Evolutionary conservation across 2,329 filamentous ascomycete species (phyloP), one percentile per base, ranked within the genome.

Genomic region (Aureobasidium lini): DNA sequence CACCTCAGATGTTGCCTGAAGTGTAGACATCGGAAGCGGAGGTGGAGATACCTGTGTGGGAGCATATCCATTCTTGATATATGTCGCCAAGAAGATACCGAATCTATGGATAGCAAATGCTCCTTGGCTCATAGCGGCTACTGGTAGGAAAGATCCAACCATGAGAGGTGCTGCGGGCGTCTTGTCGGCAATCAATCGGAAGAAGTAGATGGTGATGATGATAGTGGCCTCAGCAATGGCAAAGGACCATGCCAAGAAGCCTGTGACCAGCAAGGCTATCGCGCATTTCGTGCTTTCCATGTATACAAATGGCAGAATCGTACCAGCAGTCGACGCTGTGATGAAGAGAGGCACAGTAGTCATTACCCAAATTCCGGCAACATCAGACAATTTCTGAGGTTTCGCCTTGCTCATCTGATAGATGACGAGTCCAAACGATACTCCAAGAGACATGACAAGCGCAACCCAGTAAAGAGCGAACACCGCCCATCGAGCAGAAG

Each of bases 381-480:
- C 62, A 10, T 66, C 59, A 4, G 32, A 47, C 42, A 67, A 63
- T 29, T 62, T 29, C 40, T 57, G 39, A 39, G 66, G 60, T n/a
- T 61, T 60, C 15, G 23, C 36, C 18, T 47, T 36, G 40, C 46
- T 48, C 42, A 65, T 64, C 48, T 65, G 62, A 11, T 62, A 40
- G 48, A 62, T 65, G 11, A 66, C 29, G 2, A 65, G 58, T 13
- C 62, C 66, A 28, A 63, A 60, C 28, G 58, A 56, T 15, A 65
- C 62, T 4, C 60, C 23, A 11, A 60, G 11, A 6, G 47, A 36
- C 36, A 65, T 32, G 15, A 57, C 62, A 15, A 67, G 58, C 4
- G 62, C 52, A 28, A 68, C 56, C 66, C 66, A 68, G 29, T 47
- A 68, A 10, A 68, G 48, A 11, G 36, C 65, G 34, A 64, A 63